Base-by-base conservation (phyloP, 1,284 basidiomycete genomes). In the Malassezia nana region DNA sequence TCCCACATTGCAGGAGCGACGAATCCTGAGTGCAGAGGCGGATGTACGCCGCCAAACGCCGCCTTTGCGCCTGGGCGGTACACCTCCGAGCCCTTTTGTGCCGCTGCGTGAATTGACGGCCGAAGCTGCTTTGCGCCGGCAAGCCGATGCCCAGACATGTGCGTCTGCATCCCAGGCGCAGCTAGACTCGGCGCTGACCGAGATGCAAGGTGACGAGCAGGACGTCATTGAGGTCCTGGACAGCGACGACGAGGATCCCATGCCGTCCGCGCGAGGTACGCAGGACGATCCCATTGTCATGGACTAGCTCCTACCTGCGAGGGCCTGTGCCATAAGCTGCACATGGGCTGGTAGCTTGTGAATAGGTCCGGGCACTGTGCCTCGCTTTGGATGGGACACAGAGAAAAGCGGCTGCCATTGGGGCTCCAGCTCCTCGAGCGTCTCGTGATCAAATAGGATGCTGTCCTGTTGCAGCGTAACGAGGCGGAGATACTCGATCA, bases 41-140 rank as follows among this genome's bases (percentile, higher is more conserved):
- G 35, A 41, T 22, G 29, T 3, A 10, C 38, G 16, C 20, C 28
- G 30, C 40, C 26, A 20, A 26, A 18, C 8, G 33, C 24, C 45
- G 13, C 33, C 20, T 6, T 31, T 35, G 29, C 54, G 28, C 9
- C 10, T 24, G 43, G 48, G 24, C 28, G 49, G n/a, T 30, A 28
- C 47, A 29, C 35, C 28, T 4, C 29, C 10, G 10, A 26, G 18
- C 10, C 18, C 25, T 13, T 22, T 20, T 7, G 30, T 7, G 16
- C 13, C 31, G 1, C 26, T 46, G 24, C 39, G 47, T 22, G 41
- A 45, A 25, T 31, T 55, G 7, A 42, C 53, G 9, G 53, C 53
- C 10, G 53, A 55, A 22, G 53, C 53, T n/a, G 53, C 53, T 13
- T 16, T 55, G 10, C 46, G 43, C 12, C 32, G 53, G 6, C 25